Evolutionary conservation across 129 eudicot species (phyloP).

Genomic region (Artemisia argyi): DNA sequence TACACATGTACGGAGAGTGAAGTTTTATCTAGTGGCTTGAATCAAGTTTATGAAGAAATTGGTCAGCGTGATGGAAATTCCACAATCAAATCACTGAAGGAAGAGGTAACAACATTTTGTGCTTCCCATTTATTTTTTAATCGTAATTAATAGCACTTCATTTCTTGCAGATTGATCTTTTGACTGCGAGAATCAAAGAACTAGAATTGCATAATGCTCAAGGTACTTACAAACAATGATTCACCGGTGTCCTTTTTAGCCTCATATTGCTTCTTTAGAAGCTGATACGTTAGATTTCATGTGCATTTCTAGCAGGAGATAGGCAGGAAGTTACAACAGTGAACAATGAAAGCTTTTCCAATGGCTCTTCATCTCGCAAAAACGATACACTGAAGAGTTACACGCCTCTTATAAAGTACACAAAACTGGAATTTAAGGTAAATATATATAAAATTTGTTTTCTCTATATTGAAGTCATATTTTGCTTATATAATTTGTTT

Average conservation of each 20-base stretch:
- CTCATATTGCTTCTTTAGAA: not conserved
- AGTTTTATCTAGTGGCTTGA: constrained; percentile 18
- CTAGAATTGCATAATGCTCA: constrained; percentile 51
- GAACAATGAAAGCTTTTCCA: constrained; percentile 35
- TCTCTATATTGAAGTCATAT: too few relatives aligned
- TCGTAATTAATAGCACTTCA: not conserved
- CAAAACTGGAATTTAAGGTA: constrained; percentile 87
- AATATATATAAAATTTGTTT: not conserved
- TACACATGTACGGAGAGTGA: constrained; percentile 27
- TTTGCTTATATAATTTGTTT: not conserved
- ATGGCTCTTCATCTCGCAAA: constrained; percentile 37
- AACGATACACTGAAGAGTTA: constrained; percentile 46
- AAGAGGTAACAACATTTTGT: constrained; percentile 49
- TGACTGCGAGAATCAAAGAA: constrained; percentile 59
- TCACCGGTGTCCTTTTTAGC: not conserved
- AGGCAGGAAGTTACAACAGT: constrained; percentile 17
- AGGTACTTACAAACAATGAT: constrained; percentile 32
- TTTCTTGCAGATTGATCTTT: constrained; percentile 46
- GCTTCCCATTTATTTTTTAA: constrained; percentile 4
- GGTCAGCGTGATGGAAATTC: constrained; percentile 37
- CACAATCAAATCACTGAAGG: constrained; percentile 47
- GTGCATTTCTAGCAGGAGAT: constrained; percentile 36
- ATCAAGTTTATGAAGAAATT: constrained; percentile 30
- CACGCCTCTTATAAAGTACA: constrained; percentile 70
- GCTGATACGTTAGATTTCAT: not conserved